phyloP scores from a whole-genome alignment of 176 grass and related monocot genomes.

The Musa itinerans region DNA sequence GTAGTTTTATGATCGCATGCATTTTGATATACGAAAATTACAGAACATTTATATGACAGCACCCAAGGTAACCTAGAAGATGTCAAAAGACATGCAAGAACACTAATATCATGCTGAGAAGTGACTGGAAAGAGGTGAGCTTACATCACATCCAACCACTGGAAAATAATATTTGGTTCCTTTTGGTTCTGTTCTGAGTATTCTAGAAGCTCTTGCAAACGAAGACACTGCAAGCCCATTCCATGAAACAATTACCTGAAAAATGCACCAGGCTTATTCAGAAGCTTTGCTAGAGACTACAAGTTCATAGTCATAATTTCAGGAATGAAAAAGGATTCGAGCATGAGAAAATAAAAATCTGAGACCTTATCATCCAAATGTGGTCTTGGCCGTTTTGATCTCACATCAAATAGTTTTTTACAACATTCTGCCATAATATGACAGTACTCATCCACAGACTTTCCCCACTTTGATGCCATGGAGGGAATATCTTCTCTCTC shows the following conservation, averaged over 20 bases:
- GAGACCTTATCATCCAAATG: slow-evolving; percentile 92
- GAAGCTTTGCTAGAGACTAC: not conserved
- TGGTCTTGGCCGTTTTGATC: slow-evolving; percentile 65
- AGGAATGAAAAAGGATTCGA: slow-evolving; percentile 2
- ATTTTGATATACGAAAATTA: too few relatives aligned
- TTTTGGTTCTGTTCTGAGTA: slow-evolving; percentile 46
- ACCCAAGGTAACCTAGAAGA: too few relatives aligned
- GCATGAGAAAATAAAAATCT: slow-evolving; percentile 10
- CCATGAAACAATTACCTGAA: slow-evolving; percentile 95
- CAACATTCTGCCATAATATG: slow-evolving; percentile 52
- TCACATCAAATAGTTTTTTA: slow-evolving; percentile 49
- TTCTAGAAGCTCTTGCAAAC: slow-evolving; percentile 85
- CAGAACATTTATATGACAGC: too few relatives aligned
- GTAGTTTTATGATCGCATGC: too few relatives aligned
- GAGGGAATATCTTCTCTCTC: slow-evolving; percentile 53
- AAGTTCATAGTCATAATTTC: not conserved
- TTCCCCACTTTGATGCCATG: slow-evolving; percentile 58
- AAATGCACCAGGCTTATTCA: slow-evolving; percentile 14
- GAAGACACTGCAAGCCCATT: slow-evolving; percentile 85
- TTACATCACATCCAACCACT: slow-evolving; percentile 56
- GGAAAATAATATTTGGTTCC: slow-evolving; percentile 53
- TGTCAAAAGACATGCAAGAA: too few relatives aligned
- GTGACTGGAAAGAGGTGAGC: slow-evolving; percentile 10
- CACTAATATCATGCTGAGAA: not conserved
- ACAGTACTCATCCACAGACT: slow-evolving; percentile 71